phyloP scores from a whole-genome alignment of 495 filamentous ascomycete genomes.

The Hypomontagnella monticulosa region DNA sequence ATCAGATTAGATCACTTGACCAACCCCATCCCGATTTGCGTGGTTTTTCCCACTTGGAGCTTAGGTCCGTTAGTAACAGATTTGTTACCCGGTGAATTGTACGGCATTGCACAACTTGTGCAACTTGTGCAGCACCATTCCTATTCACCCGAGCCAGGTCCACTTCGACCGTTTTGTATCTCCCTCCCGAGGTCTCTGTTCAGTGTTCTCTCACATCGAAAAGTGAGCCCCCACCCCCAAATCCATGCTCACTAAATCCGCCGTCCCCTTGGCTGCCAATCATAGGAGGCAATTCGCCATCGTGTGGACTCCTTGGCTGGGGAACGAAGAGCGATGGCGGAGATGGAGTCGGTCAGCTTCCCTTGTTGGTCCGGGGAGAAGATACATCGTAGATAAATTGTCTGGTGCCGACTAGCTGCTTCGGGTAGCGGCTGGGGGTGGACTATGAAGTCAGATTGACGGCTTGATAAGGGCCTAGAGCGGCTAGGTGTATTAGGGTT shows the following conservation, averaged over 20 bases:
- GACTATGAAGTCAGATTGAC: conserved; percentile 29
- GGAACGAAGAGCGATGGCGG: not conserved
- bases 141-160: not conserved
- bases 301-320: conserved; percentile 26
- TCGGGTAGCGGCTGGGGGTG: conserved; percentile 26
- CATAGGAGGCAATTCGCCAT: conserved; percentile 8
- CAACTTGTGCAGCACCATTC: conserved; percentile 14
- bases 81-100: conserved; percentile 1
- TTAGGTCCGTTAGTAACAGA: not conserved
- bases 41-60: conserved; percentile 34
- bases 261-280: conserved; percentile 14
- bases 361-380: conserved; percentile 26
- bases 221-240: conserved; percentile 16
- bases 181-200: conserved; percentile 6
- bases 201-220: conserved; percentile 15
- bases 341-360: conserved; percentile 1
- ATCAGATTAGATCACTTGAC: conserved; percentile 13
- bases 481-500: conserved; percentile 7
- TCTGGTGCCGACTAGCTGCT: conserved; percentile 22
- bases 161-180: conserved; percentile 24
- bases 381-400: conserved; percentile 32
- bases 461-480: conserved; percentile 17
- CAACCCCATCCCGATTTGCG: conserved; percentile 31
- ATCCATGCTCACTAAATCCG: conserved; percentile 1
- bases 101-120: conserved; percentile 24